These are phyloP conservation scores for Luzula sylvatica DNA, from an alignment of 176 grass and related monocot genomes.

Conservation along the genomic window DNA sequence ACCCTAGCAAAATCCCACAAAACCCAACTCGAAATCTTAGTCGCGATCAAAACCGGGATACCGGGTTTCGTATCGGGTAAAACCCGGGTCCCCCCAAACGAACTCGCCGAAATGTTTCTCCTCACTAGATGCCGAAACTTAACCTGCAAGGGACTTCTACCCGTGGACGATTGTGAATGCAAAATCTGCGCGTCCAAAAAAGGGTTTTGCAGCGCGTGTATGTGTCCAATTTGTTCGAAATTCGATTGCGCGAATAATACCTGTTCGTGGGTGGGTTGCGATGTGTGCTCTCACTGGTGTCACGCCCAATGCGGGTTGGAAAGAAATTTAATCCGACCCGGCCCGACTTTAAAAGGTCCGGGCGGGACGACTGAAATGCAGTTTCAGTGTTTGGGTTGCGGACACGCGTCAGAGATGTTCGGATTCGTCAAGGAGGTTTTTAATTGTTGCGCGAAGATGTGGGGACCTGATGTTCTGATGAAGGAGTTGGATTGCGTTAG, in stretches of 20 bases:
- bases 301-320: slow-evolving; percentile 79
- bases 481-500: slow-evolving; percentile 89
- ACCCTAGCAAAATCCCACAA: slow-evolving; percentile 43
- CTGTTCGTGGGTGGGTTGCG: slow-evolving; percentile 94
- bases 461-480: slow-evolving; percentile 50
- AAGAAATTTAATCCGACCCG: slow-evolving; percentile 77
- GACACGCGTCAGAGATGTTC: slow-evolving; percentile 91
- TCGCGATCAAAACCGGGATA: slow-evolving; percentile 62
- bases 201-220: slow-evolving; percentile 81
- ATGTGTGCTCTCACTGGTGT: slow-evolving; percentile 91
- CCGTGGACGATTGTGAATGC: slow-evolving; percentile 87
- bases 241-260: slow-evolving; percentile 91
- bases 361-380: slow-evolving; percentile 93
- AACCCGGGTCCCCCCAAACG: slow-evolving; percentile 36
- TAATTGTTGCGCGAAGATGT: slow-evolving; percentile 64
- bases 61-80: slow-evolving; percentile 54
- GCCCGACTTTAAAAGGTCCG: slow-evolving; percentile 50
- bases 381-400: slow-evolving; percentile 90
- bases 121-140: slow-evolving; percentile 66
- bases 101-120: slow-evolving; percentile 85
- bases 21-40: slow-evolving; percentile 80
- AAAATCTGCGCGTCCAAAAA: slow-evolving; percentile 82
- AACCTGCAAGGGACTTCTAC: slow-evolving; percentile 60
- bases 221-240: slow-evolving; percentile 83
- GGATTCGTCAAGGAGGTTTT: slow-evolving; percentile 99